phyloP scores from a whole-genome alignment of 805 yeast genomes.

The Candida montana region DNA sequence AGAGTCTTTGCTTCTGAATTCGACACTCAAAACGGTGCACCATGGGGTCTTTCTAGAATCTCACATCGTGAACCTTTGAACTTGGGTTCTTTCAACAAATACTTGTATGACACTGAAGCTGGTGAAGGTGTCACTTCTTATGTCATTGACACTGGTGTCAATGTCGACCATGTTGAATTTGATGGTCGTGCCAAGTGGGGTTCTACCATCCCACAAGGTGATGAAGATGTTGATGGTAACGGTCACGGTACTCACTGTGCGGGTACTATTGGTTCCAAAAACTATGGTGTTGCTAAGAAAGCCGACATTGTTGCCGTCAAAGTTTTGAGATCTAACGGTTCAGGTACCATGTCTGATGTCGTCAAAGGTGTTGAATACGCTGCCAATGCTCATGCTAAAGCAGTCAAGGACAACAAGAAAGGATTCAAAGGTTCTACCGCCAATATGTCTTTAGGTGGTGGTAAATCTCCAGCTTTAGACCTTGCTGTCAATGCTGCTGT shows the following conservation, averaged over 20 bases:
- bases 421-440: conserved; percentile 83
- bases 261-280: conserved; percentile 82
- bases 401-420: conserved; percentile 44
- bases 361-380: conserved; percentile 83
- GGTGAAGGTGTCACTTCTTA: conserved; percentile 85
- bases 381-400: conserved; percentile 61
- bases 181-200: conserved; percentile 87
- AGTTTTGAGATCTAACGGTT: conserved; percentile 76
- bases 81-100: conserved; percentile 66
- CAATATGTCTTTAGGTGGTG: conserved; percentile 94
- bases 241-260: conserved; percentile 98
- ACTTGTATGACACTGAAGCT: conserved; percentile 63
- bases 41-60: conserved; percentile 92
- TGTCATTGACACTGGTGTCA: conserved; percentile 86
- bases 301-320: conserved; percentile 79
- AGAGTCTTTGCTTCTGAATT: conserved; percentile 59
- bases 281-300: conserved; percentile 80
- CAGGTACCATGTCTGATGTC: conserved; percentile 80
- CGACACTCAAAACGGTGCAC: conserved; percentile 74
- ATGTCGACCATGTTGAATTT: conserved; percentile 69
- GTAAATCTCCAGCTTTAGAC: conserved; percentile 81
- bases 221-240: conserved; percentile 70
- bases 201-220: conserved; percentile 68
- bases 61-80: conserved; percentile 73
- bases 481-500: conserved; percentile 88